Evolutionary conservation across 495 filamentous ascomycete genomes (phyloP), one percentile per base, ranked within the genome.

Genomic region (Xylaria venustula): DNA sequence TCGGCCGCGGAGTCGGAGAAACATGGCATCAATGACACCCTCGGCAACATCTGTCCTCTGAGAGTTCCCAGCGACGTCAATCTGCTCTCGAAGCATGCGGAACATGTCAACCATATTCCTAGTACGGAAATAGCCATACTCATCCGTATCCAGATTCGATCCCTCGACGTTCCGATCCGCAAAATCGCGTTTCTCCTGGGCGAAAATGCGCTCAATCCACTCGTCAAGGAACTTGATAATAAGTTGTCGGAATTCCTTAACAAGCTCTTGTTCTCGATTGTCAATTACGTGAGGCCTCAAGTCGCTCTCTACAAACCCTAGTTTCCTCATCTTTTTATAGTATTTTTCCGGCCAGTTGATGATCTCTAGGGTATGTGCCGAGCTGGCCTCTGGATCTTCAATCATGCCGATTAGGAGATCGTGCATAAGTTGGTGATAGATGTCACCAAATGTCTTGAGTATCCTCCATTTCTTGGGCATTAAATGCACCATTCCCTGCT

Each of bases 391-490:
- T 0, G 89, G 85, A 62, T 97, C 90, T 64, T 96, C 89, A 64
- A 97, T 87, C 66, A 90, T 79, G 22, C 75, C 82, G 50, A 93
- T 79, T 3, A 99, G 81, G 74, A 91, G 95, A 71, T 96, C 90
- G 71, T 96, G 95, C 93, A 99, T 97, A 65, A 91, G 81, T 58
- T 83, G 81, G 74, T 98, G 94, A 68, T 97, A 99, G 59, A 95
- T 92, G 62, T 88, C 83, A 28, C 86, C 85, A 73, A 95, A 97
- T 17, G 90, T 95, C 70, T 87, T 85, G 77, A 93, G 92, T 50
- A 98, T 96, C 75, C 90, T 93, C 94, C 94, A 99, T 67, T 95
- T 96, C 76, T 94, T 96, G 25, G 94, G 94, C 82, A 97, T 91
- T 52, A 99, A 77, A 36, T 81, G 81, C 48, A 88, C 83, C 87